phyloP scores from a whole-genome alignment of 2,329 filamentous ascomycete species.

The Sarocladiaceae sp. region DNA sequence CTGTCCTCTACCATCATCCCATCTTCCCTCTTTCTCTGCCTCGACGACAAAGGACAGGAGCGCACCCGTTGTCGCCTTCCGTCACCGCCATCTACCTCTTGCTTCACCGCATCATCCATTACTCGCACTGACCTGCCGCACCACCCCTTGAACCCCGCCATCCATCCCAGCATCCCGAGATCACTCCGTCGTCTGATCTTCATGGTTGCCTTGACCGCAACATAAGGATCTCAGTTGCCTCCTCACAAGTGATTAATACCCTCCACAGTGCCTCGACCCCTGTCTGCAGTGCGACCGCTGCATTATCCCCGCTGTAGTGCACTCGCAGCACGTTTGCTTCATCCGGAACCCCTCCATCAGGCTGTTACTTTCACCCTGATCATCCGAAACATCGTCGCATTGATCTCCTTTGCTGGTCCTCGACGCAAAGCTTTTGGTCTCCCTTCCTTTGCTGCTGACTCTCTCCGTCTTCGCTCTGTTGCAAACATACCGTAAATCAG shows the following conservation, averaged over 20 bases:
- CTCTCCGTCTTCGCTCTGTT: not conserved
- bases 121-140: not conserved
- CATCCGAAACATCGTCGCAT: constrained; percentile 6
- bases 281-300: not conserved
- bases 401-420: not conserved
- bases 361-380: not conserved
- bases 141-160: not conserved
- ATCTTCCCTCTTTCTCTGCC: not conserved
- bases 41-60: no score
- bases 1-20: no score
- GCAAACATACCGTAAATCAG: not conserved
- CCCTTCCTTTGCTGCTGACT: not conserved
- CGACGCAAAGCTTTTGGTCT: not conserved
- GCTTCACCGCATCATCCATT: constrained; percentile 5
- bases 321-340: not conserved
- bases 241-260: not conserved
- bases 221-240: not conserved
- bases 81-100: no score
- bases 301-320: not conserved
- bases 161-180: not conserved
- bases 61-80: no score
- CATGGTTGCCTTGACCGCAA: no score
- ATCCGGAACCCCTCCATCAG: not conserved
- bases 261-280: not conserved
- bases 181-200: not conserved